Base-by-base conservation (phyloP, 257 asterid species). In the Lavandula angustifolia region DNA sequence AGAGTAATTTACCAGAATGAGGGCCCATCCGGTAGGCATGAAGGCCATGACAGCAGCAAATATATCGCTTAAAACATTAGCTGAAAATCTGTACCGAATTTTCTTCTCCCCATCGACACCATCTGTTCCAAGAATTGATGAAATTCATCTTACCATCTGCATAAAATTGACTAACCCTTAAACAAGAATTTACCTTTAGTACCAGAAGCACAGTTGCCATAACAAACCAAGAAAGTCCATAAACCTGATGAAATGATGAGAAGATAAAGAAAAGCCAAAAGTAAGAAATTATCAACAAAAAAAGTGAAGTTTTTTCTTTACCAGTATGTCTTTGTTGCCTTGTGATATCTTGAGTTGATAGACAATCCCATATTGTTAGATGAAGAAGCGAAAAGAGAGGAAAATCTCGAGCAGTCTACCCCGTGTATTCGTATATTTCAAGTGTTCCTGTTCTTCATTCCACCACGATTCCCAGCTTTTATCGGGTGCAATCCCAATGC, bases 401-500 rank as follows among this genome's bases (percentile, higher is more conserved):
- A 91, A 51, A 51, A 94, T 87, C 60, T 94, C 99, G 38, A 90
- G 77, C 66, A 83, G 72, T 74, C 91, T 77, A 47, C 95, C 98
- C 79, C 96, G 81, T 16, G 80, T 12, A 66, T 79, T 83, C 1
- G 96, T 94, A 78, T 78, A 52, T 55, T 74, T 90, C 77, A 94
- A 69, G 82, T 87, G 99, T 68, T 94, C 99, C 54, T 90, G 98
- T 60, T 94, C 99, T 27, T 71, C 90, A 56, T 86, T 85, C 99
- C 99, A 94, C 99, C 99, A 94, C 7, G 99, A 78, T 79, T 94
- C 99, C 99, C 99, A 94, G 63, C 99, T 94, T 82, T 84, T 90
- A 65, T 94, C 97, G 0, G 83, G 80, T 10, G 95, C 75, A 43
- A 94, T 84, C 35, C 95, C 98, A 60, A 94, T 94, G 8, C 99